Evolutionary conservation across 139 green algal species (phyloP).

Genomic region (Asterochloris erici): DNA sequence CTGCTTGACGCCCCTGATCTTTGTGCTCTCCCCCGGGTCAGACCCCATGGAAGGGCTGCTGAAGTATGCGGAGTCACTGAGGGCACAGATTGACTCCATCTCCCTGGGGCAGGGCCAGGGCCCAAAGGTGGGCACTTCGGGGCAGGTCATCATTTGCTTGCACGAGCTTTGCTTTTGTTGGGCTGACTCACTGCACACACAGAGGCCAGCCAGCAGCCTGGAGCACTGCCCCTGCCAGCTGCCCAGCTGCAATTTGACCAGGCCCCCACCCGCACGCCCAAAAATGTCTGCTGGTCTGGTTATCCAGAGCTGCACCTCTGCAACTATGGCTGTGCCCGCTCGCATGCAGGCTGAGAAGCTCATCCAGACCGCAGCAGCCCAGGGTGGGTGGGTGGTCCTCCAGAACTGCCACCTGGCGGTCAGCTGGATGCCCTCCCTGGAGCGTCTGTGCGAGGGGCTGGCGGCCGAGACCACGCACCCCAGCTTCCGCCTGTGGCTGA

Average conservation of each 20-base stretch:
- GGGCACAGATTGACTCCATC: conserved; percentile 56
- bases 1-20: conserved; percentile 63
- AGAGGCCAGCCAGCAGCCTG: no score
- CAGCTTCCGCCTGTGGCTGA: conserved; percentile 77
- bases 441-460: conserved; percentile 70
- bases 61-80: conserved; percentile 53
- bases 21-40: conserved; percentile 67
- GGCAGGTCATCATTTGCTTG: no score
- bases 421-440: conserved; percentile 66
- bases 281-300: no score
- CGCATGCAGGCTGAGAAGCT: conserved; percentile 48
- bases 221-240: no score
- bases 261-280: no score
- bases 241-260: no score
- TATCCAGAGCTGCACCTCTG: background rate
- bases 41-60: conserved; percentile 68
- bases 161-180: no score
- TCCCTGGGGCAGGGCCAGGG: conserved; percentile 70
- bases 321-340: background rate
- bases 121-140: conserved; percentile 61
- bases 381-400: conserved; percentile 50
- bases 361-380: conserved; percentile 44
- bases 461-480: conserved; percentile 45
- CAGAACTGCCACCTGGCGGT: conserved; percentile 75
- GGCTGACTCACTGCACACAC: no score